phyloP scores from a whole-genome alignment of 495 filamentous ascomycete genomes.

The Xylaria nigripes region DNA sequence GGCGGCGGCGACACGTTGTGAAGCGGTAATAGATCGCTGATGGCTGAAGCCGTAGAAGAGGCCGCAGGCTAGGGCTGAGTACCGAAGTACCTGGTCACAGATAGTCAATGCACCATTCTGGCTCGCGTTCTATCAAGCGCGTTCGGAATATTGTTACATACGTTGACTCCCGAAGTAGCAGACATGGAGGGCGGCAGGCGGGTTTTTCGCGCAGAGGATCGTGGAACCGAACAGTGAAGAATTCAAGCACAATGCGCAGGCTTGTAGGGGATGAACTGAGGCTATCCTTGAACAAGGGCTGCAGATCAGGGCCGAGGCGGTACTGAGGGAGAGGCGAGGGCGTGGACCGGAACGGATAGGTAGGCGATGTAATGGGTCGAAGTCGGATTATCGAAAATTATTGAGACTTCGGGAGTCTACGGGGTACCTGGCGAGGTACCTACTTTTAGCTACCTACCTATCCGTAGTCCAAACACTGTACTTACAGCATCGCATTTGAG shows the following conservation, averaged over 20 bases:
- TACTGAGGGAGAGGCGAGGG: neutral
- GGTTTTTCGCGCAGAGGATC: conserved; percentile 17
- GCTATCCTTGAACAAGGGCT: neutral
- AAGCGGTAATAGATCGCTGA: conserved; percentile 64
- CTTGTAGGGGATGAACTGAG: neutral
- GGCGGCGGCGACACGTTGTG: conserved; percentile 55
- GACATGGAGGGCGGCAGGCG: conserved; percentile 34
- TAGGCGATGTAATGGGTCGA: conserved; percentile 3
- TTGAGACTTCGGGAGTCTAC: conserved; percentile 5
- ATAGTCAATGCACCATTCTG: conserved; percentile 12
- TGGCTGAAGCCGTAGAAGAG: conserved; percentile 89
- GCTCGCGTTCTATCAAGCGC: neutral
- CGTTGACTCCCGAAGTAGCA: conserved; percentile 51
- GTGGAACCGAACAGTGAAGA: conserved; percentile 11
- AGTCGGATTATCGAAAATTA: conserved; percentile 10
- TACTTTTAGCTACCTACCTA: neutral
- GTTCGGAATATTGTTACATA: conserved; percentile 30
- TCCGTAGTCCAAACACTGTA: neutral
- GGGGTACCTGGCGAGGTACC: neutral
- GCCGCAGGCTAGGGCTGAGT: conserved; percentile 78
- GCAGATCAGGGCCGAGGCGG: neutral
- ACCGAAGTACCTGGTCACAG: conserved; percentile 75
- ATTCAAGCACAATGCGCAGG: neutral
- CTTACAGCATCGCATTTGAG: neutral
- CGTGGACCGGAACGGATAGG: conserved; percentile 2